A percentile compares a stretch with the other conserved stretches of the same genome.
Evolutionary conservation across 177 flowering plant genomes (phyloP).

Genomic region (Vitis hybrid): DNA sequence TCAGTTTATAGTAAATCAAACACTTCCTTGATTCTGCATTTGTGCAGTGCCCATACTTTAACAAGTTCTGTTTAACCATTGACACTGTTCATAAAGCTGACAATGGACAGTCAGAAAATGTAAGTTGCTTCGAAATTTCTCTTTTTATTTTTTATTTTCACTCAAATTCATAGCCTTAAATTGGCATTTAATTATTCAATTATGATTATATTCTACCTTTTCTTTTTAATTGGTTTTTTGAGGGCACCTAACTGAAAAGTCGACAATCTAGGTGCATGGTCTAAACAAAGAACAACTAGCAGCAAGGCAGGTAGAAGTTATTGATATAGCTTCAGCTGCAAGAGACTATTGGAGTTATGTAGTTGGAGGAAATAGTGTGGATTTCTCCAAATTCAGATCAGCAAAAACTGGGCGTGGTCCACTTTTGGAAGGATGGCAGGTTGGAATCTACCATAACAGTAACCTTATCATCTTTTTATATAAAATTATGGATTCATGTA

Average conservation of each 20-base stretch:
- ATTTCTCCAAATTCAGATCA: slow-evolving; percentile 60
- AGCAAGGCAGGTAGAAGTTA: slow-evolving; percentile 53
- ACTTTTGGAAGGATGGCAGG: slow-evolving; percentile 71
- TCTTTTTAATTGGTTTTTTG: slow-evolving; percentile 1
- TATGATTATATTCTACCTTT: not conserved
- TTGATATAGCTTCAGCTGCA: slow-evolving; percentile 56
- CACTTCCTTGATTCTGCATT: not conserved
- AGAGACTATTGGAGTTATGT: slow-evolving; percentile 66
- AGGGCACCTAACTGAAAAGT: slow-evolving; percentile 2
- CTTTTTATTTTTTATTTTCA: not conserved
- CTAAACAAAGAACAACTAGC: slow-evolving; percentile 54
- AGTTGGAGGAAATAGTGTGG: slow-evolving; percentile 40
- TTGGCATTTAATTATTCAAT: not conserved
- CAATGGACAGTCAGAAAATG: slow-evolving; percentile 66
- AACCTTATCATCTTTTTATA: not conserved
- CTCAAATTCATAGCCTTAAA: not conserved
- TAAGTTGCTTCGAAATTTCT: slow-evolving; percentile 29
- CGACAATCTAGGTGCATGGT: slow-evolving; percentile 51
- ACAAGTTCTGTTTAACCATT: slow-evolving; percentile 48
- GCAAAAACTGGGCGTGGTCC: slow-evolving; percentile 61
- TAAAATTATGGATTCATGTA: too few species aligned
- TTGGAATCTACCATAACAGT: slow-evolving; percentile 16
- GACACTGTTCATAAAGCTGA: slow-evolving; percentile 66
- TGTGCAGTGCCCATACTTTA: slow-evolving; percentile 67
- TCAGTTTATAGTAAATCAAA: not conserved